Evolutionary conservation across 352 stramenopile genomes (phyloP).

Genomic region (Bremia lactucae): DNA sequence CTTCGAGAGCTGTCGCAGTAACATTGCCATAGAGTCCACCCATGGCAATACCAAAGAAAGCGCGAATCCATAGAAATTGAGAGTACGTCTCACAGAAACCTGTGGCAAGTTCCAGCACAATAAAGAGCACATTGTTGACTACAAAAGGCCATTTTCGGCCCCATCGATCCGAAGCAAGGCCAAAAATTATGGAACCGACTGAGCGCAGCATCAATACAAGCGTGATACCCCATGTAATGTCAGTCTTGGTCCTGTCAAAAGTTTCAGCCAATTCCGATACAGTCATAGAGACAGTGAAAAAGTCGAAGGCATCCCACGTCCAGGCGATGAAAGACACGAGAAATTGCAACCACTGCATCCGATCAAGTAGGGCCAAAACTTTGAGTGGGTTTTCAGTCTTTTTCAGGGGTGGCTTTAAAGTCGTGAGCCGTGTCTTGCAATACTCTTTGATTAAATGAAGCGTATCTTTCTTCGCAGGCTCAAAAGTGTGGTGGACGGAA

Average conservation of each 20-base stretch:
- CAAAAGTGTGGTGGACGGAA: slow-evolving; percentile 6
- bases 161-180: slow-evolving; percentile 32
- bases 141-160: slow-evolving; percentile 34
- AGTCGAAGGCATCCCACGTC: slow-evolving; percentile 49
- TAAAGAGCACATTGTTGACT: slow-evolving; percentile 35
- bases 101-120: slow-evolving; percentile 28
- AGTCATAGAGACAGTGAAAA: slow-evolving; percentile 47
- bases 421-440: slow-evolving; percentile 24
- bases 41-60: slow-evolving; percentile 37
- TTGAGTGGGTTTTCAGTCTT: slow-evolving; percentile 21
- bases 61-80: slow-evolving; percentile 25
- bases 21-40: slow-evolving; percentile 39
- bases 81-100: slow-evolving; percentile 32
- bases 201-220: slow-evolving; percentile 44
- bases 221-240: slow-evolving; percentile 50
- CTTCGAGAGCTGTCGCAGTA: slow-evolving; percentile 32
- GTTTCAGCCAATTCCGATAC: slow-evolving; percentile 36
- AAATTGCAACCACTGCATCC: slow-evolving; percentile 32
- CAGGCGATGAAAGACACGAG: slow-evolving; percentile 28
- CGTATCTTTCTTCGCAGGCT: slow-evolving; percentile 18
- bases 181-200: slow-evolving; percentile 32
- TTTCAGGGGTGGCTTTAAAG: slow-evolving; percentile 31
- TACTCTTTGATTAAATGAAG: slow-evolving; percentile 26
- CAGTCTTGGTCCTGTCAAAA: slow-evolving; percentile 31
- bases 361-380: slow-evolving; percentile 20